phyloP scores from a whole-genome alignment of 371 early-diverging fungal genomes.

The Mortierella sp. region DNA sequence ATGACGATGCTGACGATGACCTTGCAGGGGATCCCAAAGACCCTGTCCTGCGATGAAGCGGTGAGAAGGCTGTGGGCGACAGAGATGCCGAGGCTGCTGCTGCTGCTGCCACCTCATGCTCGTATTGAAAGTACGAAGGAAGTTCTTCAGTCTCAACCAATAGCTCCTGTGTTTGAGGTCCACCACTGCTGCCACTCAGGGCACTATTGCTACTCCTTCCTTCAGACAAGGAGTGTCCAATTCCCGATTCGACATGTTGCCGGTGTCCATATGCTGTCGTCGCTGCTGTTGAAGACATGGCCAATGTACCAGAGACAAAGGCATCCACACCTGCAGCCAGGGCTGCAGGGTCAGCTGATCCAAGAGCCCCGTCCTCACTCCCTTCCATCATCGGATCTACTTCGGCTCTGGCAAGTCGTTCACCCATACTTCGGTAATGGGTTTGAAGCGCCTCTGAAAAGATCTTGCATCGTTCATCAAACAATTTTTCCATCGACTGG shows the following conservation, averaged over 20 bases:
- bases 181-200: not conserved
- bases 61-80: too few relatives aligned
- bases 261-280: constrained; percentile 2
- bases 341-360: not conserved
- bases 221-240: constrained; percentile 25
- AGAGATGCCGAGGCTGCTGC: not conserved
- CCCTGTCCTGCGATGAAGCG: constrained; percentile 29
- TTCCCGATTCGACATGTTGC: constrained; percentile 29
- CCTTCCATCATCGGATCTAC: constrained; percentile 4
- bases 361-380: not conserved
- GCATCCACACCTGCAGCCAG: not conserved
- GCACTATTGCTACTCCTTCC: not conserved
- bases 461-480: constrained; percentile 43
- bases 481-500: constrained; percentile 34
- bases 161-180: constrained; percentile 27
- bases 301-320: not conserved
- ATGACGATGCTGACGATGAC: constrained; percentile 45
- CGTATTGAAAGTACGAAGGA: constrained; percentile 47
- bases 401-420: constrained; percentile 19
- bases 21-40: constrained; percentile 41
- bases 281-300: not conserved
- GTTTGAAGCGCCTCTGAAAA: constrained; percentile 42
- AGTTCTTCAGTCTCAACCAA: constrained; percentile 29
- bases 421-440: constrained; percentile 44
- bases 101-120: constrained; percentile 5